phyloP scores from a whole-genome alignment of 306 rosid genomes.

The Lathyrus oleraceus region DNA sequence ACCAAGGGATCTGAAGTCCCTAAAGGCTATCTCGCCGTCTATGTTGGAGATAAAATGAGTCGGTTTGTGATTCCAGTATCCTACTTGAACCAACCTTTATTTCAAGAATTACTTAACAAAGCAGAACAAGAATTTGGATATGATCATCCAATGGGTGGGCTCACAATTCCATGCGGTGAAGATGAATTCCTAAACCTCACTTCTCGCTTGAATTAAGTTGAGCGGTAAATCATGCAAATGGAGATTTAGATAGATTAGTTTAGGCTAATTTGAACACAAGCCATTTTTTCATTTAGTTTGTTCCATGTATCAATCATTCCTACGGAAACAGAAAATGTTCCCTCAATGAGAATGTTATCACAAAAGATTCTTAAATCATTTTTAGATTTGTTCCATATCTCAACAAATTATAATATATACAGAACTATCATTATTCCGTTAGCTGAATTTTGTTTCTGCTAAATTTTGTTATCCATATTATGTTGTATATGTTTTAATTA shows the following conservation, averaged over 20 bases:
- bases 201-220: slow-evolving; percentile 26
- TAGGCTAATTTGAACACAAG: slow-evolving; percentile 29
- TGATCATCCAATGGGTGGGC: slow-evolving; percentile 46
- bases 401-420: background rate
- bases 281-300: background rate
- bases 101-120: slow-evolving; percentile 36
- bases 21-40: slow-evolving; percentile 46
- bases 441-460: no score
- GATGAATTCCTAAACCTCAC: slow-evolving; percentile 36
- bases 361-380: background rate
- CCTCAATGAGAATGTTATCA: background rate
- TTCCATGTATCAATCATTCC: slow-evolving; percentile 15
- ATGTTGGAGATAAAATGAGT: slow-evolving; percentile 48
- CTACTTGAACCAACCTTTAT: slow-evolving; percentile 33
- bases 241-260: slow-evolving; percentile 26
- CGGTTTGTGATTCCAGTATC: slow-evolving; percentile 44
- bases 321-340: background rate
- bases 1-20: slow-evolving; percentile 29
- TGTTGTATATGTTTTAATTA: no score
- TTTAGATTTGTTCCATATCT: background rate
- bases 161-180: slow-evolving; percentile 45
- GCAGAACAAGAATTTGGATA: slow-evolving; percentile 41
- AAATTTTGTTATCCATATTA: no score
- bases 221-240: background rate
- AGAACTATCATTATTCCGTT: no score